Evolutionary conservation across 495 filamentous ascomycete species (phyloP).

Genomic region (Daldinia bambusicola): DNA sequence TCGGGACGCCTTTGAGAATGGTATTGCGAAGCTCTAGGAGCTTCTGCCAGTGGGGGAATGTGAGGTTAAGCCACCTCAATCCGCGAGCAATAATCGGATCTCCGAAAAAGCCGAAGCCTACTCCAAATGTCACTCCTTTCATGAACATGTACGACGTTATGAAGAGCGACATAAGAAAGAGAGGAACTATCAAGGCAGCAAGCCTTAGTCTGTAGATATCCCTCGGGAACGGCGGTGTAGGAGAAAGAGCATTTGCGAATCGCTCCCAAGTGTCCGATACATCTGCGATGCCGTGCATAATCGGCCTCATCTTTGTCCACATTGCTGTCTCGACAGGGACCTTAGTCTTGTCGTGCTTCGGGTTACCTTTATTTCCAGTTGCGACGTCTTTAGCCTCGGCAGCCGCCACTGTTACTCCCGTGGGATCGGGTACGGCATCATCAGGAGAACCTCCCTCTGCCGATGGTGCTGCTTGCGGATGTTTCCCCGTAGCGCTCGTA

Average conservation of each 20-base stretch:
- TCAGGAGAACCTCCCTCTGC: constrained; percentile 56
- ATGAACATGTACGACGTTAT: constrained; percentile 77
- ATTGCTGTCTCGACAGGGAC: constrained; percentile 82
- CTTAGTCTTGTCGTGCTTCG: constrained; percentile 82
- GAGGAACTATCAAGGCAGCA: constrained; percentile 66
- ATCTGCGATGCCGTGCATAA: constrained; percentile 80
- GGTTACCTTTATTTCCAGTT: constrained; percentile 57
- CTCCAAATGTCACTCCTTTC: constrained; percentile 71
- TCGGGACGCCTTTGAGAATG: constrained; percentile 83
- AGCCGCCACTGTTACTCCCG: constrained; percentile 62
- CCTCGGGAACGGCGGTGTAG: constrained; percentile 78
- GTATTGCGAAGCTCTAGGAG: constrained; percentile 72
- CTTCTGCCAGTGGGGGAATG: constrained; percentile 79
- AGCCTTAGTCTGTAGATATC: constrained; percentile 71
- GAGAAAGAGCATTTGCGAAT: constrained; percentile 81
- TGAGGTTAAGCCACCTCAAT: constrained; percentile 69
- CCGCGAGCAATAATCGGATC: constrained; percentile 74
- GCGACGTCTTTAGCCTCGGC: constrained; percentile 67
- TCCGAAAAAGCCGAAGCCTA: constrained; percentile 82
- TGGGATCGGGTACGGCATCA: constrained; percentile 68
- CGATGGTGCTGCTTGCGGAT: constrained; percentile 62
- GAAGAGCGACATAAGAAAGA: constrained; percentile 68
- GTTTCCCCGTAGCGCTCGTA: constrained; percentile 78
- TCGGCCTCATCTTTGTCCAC: constrained; percentile 76
- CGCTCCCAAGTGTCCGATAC: constrained; percentile 82